These are phyloP conservation scores for Scorias spongiosa DNA, from an alignment of 2,329 filamentous ascomycete genomes.

Conservation along the genomic window DNA sequence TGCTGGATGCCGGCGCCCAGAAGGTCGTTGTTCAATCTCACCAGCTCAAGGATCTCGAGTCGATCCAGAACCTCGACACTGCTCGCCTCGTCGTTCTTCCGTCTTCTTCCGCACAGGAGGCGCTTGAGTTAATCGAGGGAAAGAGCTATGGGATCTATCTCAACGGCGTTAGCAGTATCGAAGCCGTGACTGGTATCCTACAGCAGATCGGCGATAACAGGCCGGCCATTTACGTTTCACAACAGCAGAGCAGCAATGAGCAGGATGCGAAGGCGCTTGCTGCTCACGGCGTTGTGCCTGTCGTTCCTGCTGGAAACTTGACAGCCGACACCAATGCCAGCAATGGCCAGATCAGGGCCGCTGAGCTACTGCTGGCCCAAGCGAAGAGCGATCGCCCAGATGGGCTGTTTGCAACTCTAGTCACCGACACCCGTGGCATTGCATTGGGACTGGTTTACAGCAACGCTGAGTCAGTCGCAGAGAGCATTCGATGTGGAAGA, in stretches of 20 bases:
- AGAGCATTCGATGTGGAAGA: conserved; percentile 64
- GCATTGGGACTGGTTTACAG: conserved; percentile 89
- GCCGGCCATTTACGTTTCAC: conserved; percentile 37
- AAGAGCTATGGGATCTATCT: conserved; percentile 31
- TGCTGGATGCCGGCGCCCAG: conserved; percentile 72
- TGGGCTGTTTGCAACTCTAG: conserved; percentile 74
- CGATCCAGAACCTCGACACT: conserved; percentile 36
- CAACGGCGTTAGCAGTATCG: conserved; percentile 22
- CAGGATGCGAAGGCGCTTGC: conserved; percentile 27
- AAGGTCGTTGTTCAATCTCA: conserved; percentile 67
- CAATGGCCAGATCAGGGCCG: conserved; percentile 46
- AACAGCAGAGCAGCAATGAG: conserved; percentile 23
- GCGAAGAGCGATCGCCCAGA: conserved; percentile 73
- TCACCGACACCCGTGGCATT: conserved; percentile 73
- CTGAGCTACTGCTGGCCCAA: conserved; percentile 55
- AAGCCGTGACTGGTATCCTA: conserved; percentile 31
- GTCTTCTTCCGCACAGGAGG: conserved; percentile 29
- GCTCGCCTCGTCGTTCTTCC: conserved; percentile 39
- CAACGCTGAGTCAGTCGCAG: conserved; percentile 74
- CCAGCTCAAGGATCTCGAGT: conserved; percentile 44
- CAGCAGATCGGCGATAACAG: conserved; percentile 34
- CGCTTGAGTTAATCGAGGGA: conserved; percentile 27
- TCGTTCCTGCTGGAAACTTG: conserved; percentile 56
- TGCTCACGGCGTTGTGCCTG: conserved; percentile 43
- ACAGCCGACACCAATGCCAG: conserved; percentile 50